Percentiles rank a stretch among this genome's conserved stretches.
Evolutionary conservation across 2,329 filamentous ascomycete genomes (phyloP).

Genomic region (Botrytis sinoallii): DNA sequence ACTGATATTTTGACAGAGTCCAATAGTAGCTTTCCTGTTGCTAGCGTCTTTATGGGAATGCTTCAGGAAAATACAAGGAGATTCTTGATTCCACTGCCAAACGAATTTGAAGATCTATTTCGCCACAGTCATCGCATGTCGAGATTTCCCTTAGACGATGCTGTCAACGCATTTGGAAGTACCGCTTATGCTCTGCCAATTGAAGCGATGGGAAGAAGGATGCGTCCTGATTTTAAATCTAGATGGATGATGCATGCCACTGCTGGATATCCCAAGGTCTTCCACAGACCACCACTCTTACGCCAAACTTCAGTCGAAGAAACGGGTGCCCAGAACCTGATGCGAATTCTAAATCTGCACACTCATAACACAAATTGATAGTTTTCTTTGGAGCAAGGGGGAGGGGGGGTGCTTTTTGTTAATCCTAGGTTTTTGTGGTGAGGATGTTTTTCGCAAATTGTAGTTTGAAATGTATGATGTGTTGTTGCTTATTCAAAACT

Average conservation of each 20-base stretch:
- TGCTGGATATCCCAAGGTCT: constrained; percentile 28
- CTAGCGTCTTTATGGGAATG: constrained; percentile 36
- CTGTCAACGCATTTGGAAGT: constrained; percentile 37
- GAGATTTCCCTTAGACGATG: constrained; percentile 33
- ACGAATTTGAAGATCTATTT: constrained; percentile 24
- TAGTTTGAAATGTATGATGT: not conserved
- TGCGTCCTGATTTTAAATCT: constrained; percentile 33
- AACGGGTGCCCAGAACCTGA: constrained; percentile 32
- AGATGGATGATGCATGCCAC: constrained; percentile 31
- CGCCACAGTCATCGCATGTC: not conserved
- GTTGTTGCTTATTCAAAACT: not conserved
- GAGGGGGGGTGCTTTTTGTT: not conserved
- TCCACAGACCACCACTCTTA: too few species aligned
- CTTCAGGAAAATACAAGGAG: constrained; percentile 33
- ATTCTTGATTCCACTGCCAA: constrained; percentile 29
- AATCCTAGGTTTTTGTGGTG: not conserved
- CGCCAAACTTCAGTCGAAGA: constrained; percentile 27
- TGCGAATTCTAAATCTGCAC: constrained; percentile 37
- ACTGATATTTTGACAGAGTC: constrained; percentile 35
- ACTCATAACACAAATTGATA: constrained; percentile 34
- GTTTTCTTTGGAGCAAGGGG: not conserved
- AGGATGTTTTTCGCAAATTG: not conserved
- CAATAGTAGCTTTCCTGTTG: constrained; percentile 33
- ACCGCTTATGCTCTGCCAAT: constrained; percentile 35
- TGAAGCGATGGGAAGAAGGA: constrained; percentile 32